Conservation (phyloP, 768 basidiomycete species). For the Pleurotus tuber-regium region DNA sequence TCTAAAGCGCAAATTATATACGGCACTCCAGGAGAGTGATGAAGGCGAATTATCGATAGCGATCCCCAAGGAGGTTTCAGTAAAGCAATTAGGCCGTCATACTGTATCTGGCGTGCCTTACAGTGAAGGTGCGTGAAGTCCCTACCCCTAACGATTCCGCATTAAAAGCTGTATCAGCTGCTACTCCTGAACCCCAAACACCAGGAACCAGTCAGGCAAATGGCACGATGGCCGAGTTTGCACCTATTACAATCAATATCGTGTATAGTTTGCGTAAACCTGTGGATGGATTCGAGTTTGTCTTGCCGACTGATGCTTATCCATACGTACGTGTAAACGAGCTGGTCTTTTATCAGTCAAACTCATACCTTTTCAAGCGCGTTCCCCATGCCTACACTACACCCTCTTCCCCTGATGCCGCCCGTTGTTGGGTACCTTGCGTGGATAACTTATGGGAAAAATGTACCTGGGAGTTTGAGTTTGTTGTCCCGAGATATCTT, state of each 20-base stretch:
- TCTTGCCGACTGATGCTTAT: conserved; percentile 76
- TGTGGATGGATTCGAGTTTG: conserved; percentile 82
- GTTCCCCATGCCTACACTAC: conserved; percentile 93
- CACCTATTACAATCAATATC: conserved; percentile 73
- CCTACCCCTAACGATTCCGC: neutral
- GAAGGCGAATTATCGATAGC: conserved; percentile 94
- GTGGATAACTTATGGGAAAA: conserved; percentile 93
- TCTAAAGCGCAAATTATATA: conserved; percentile 88
- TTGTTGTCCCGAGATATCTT: conserved; percentile 84
- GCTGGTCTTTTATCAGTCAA: conserved; percentile 8
- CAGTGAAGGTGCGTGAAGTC: conserved; percentile 52
- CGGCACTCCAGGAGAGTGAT: conserved; percentile 86
- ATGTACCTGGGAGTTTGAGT: conserved; percentile 98
- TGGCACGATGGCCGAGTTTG: conserved; percentile 53
- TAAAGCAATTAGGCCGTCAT: conserved; percentile 56
- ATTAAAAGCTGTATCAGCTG: conserved; percentile 37
- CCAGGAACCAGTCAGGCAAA: conserved; percentile 36
- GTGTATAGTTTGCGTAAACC: conserved; percentile 82
- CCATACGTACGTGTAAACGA: conserved; percentile 64
- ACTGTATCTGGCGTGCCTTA: conserved; percentile 36
- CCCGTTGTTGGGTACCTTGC: conserved; percentile 99
- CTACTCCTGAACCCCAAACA: conserved; percentile 83
- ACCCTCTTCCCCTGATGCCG: conserved; percentile 83
- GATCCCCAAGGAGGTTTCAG: conserved; percentile 69
- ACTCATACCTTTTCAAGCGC: conserved; percentile 46